Base-by-base conservation (phyloP, 2,329 filamentous ascomycete species). In the Ophiostoma ips region DNA sequence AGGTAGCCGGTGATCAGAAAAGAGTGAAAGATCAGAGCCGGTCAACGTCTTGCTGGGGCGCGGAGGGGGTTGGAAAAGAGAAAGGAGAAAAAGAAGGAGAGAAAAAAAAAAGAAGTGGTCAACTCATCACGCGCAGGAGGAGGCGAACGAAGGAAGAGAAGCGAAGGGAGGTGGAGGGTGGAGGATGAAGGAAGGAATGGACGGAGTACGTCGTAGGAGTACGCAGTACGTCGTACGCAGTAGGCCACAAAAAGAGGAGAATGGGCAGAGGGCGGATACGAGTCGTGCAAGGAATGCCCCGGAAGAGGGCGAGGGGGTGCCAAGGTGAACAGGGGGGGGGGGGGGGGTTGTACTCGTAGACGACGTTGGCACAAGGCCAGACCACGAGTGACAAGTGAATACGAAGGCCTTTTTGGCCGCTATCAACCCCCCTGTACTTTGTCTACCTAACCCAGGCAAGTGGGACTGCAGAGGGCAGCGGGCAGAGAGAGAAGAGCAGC, bases 41-140 rank as follows among this genome's bases (percentile, higher is more conserved):
- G 48, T 48, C 52, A 49, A 53, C 52, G 54, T 56, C 55, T 57
- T 52, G 38, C 37, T 34, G 21, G 18, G 9, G 41, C 34, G 33
- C 19, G 31, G n/a, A 44, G 33, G 13, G 34, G 16, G 21, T 15
- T 18, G n/a, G 45, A 31, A 37, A 35, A 47, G 34, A 35, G 46
- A 34, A 46, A 43, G 28, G 21, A 31, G 33, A 40, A 28, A 40
- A 28, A 35, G 51, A 38, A 38, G 37, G 40, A 19, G 40, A 48
- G 43, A 30, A 45, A 41, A 13, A 46, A 46, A 33, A 5, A 36
- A 34, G 28, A 33, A 33, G 34, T n/a, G 34, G 34, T 21, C 18
- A 30, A n/a, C n/a, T n/a, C n/a, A n/a, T n/a, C n/a, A n/a, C n/a
- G n/a, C n/a, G n/a, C n/a, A n/a, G n/a, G n/a, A n/a, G n/a, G n/a